phyloP scores from a whole-genome alignment of 352 stramenopile genomes.

The Pythium oligandrum region DNA sequence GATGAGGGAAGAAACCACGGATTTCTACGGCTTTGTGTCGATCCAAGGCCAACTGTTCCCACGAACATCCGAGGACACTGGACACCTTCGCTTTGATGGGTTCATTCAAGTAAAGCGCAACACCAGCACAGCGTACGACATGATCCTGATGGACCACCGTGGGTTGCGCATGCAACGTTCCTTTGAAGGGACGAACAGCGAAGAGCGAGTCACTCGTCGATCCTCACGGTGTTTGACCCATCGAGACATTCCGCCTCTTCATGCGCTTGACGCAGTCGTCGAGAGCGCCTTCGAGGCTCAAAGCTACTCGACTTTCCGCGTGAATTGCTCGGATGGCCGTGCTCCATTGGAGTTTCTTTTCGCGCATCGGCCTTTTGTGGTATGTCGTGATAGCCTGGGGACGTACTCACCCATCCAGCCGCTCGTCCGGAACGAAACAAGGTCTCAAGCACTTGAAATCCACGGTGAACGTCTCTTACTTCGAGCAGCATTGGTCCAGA shows the following conservation, averaged over 20 bases:
- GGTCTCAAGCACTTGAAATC: background rate
- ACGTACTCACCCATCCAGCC: constrained; percentile 3
- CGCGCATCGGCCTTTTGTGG: constrained; percentile 12
- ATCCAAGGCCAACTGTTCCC: constrained; percentile 14
- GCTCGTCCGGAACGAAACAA: background rate
- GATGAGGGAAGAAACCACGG: constrained; percentile 5
- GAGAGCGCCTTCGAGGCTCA: constrained; percentile 10
- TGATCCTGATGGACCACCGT: constrained; percentile 11
- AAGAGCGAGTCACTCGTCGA: background rate
- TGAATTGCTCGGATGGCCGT: constrained; percentile 9
- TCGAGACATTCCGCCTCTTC: constrained; percentile 13
- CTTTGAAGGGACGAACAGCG: too few species aligned
- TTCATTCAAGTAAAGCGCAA: constrained; percentile 12
- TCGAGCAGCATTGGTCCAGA: constrained; percentile 5
- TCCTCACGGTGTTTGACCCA: constrained; percentile 10
- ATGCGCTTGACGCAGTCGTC: constrained; percentile 3
- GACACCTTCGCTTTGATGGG: constrained; percentile 9
- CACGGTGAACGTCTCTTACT: constrained; percentile 14
- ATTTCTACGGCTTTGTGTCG: constrained; percentile 16
- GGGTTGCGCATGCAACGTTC: constrained; percentile 5
- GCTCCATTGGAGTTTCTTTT: constrained; percentile 17
- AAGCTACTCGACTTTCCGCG: constrained; percentile 14
- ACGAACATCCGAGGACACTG: background rate
- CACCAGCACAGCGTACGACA: constrained; percentile 8
- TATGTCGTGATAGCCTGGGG: constrained; percentile 9